phyloP scores from a whole-genome alignment of 257 asterid genomes.

The Rehmannia glutinosa region DNA sequence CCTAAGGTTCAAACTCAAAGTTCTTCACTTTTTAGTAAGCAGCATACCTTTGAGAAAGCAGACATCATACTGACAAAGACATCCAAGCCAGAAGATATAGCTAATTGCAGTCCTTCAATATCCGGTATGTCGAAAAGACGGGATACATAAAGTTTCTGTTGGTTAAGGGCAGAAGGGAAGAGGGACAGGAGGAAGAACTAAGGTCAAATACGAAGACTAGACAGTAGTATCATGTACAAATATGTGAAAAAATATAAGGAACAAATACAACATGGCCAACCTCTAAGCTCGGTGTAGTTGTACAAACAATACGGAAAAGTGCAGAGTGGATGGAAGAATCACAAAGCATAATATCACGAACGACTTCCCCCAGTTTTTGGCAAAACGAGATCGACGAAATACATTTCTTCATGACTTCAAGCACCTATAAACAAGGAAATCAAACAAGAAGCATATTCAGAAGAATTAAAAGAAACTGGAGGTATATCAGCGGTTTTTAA shows the following conservation, averaged over 20 bases:
- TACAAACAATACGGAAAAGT: conserved; percentile 80
- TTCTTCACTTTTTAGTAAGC: conserved; percentile 3
- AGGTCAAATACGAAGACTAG: conserved; percentile 21
- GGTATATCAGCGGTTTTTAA: conserved; percentile 9
- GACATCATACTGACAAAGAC: conserved; percentile 60
- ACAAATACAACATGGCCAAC: conserved; percentile 34
- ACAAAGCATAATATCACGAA: conserved; percentile 55
- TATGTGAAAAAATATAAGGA: conserved; percentile 2
- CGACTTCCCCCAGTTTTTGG: conserved; percentile 52
- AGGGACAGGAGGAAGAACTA: conserved; percentile 9
- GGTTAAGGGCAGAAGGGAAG: not conserved
- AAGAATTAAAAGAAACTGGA: not conserved
- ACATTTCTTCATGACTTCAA: conserved; percentile 78
- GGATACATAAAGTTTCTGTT: conserved; percentile 68
- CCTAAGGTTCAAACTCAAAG: not conserved
- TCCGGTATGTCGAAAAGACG: conserved; percentile 72
- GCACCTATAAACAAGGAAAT: conserved; percentile 48
- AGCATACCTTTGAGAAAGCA: conserved; percentile 58
- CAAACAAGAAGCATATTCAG: not conserved
- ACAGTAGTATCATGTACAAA: conserved; percentile 2
- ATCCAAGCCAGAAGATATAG: conserved; percentile 70
- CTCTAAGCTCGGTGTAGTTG: conserved; percentile 72
- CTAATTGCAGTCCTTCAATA: conserved; percentile 78
- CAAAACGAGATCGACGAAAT: conserved; percentile 39
- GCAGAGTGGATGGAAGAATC: conserved; percentile 85